Evolutionary conservation across 2,329 filamentous ascomycete species (phyloP).

Genomic region (Fusarium penzigii): DNA sequence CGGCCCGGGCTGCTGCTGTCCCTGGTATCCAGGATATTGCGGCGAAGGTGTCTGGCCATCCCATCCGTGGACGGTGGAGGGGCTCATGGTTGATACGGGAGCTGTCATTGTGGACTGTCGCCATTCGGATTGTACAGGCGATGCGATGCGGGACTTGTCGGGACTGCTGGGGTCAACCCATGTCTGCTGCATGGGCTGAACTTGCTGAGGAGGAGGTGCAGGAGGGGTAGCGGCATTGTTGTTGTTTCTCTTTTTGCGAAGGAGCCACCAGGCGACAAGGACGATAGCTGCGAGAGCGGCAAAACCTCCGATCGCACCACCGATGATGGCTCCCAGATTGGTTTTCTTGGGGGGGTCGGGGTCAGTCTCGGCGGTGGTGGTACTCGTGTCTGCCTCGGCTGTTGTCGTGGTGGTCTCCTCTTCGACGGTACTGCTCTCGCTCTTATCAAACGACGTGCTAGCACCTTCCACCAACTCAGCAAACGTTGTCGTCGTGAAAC

Average conservation of each 20-base stretch:
- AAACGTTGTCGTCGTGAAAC: slow-evolving; percentile 1
- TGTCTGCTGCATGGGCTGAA: background rate
- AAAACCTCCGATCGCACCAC: slow-evolving; percentile 13
- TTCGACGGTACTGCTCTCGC: background rate
- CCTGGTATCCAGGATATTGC: background rate
- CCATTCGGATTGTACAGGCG: slow-evolving; percentile 13
- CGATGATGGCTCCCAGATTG: slow-evolving; percentile 14
- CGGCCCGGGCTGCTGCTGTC: background rate
- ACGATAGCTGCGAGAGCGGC: slow-evolving; percentile 3
- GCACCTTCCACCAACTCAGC: background rate
- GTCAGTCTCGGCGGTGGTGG: background rate
- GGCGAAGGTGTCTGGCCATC: slow-evolving; percentile 1
- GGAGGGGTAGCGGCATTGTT: background rate
- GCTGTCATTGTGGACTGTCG: slow-evolving; percentile 3
- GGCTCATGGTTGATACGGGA: slow-evolving; percentile 3
- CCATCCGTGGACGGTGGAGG: slow-evolving; percentile 10
- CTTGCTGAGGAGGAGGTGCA: background rate
- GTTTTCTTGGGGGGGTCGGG: background rate
- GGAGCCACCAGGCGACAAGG: slow-evolving; percentile 8
- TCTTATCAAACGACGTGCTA: background rate
- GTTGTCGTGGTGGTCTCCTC: background rate
- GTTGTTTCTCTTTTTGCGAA: slow-evolving; percentile 9
- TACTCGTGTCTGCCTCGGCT: background rate
- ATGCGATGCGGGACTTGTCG: slow-evolving; percentile 3
- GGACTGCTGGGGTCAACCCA: slow-evolving; percentile 3